Conservation (phyloP, 2,329 filamentous ascomycete species). For the Talaromyces sp. region DNA sequence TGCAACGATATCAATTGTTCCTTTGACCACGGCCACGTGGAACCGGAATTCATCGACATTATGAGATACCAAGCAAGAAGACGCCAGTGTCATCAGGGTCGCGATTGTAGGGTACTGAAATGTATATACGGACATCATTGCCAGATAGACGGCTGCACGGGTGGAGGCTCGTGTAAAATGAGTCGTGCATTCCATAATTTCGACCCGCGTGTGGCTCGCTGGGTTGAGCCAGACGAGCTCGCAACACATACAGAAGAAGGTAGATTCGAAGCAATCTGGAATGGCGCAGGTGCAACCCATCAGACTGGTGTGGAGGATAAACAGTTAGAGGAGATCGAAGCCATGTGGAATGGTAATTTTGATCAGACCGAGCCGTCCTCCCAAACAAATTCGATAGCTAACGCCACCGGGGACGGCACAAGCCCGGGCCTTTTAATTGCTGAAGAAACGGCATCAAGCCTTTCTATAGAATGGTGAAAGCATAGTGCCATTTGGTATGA, state of each 20-base stretch:
- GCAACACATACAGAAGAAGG: not conserved
- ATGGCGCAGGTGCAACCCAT: not conserved
- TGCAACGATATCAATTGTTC: constrained; percentile 40
- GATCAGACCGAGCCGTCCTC: not conserved
- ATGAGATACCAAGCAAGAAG: constrained; percentile 46
- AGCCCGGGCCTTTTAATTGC: not conserved
- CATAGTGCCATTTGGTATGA: not conserved
- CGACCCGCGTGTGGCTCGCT: not conserved
- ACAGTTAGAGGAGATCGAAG: not conserved
- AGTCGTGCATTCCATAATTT: not conserved
- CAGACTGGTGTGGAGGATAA: not conserved
- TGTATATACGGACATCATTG: constrained; percentile 48
- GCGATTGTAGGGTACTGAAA: constrained; percentile 40
- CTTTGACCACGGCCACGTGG: constrained; percentile 48
- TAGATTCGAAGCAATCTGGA: not conserved
- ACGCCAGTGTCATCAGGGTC: constrained; percentile 41
- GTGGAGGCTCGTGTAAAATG: constrained; percentile 4
- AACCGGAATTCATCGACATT: constrained; percentile 37
- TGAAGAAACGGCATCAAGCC: not conserved
- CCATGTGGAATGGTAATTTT: not conserved
- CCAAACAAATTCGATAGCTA: not conserved
- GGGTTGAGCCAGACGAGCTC: constrained; percentile 6
- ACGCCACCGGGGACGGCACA: not conserved
- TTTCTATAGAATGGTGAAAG: not conserved
- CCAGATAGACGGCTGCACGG: constrained; percentile 30